These are phyloP conservation scores for Besnoitia besnoiti DNA, from an alignment of 169 alveolate genomes.

Conservation along the genomic window DNA sequence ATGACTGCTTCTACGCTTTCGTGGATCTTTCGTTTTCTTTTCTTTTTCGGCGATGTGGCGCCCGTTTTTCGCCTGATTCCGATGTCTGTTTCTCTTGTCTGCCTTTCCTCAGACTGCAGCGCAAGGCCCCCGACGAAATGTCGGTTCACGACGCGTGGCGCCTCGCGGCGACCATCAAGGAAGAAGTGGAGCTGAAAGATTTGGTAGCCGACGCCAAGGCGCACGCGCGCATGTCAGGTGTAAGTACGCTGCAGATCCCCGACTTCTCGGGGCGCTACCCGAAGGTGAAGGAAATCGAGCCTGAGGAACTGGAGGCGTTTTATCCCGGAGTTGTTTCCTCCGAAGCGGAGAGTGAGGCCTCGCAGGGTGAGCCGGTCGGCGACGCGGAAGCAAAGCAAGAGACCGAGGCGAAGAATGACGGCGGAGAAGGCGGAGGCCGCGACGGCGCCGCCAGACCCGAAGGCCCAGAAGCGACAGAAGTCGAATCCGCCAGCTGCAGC, in stretches of 20 bases:
- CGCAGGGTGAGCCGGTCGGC: background rate
- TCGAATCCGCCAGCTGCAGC: background rate
- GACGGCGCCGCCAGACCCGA: no score
- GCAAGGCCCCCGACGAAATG: conserved; percentile 40
- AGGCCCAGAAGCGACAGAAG: background rate
- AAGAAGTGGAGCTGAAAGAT: conserved; percentile 1
- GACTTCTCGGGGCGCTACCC: conserved; percentile 35
- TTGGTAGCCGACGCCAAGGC: conserved; percentile 10
- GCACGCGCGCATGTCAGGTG: conserved; percentile 19
- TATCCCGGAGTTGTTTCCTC: background rate
- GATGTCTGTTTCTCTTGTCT: background rate
- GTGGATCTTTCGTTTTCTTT: no score
- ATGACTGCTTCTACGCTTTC: no score
- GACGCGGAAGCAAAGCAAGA: background rate
- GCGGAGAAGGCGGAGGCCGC: background rate
- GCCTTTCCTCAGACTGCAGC: background rate
- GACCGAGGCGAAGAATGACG: background rate
- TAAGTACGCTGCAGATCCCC: conserved; percentile 36
- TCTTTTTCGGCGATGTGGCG: no score
- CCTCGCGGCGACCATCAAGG: background rate
- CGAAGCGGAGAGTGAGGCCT: background rate
- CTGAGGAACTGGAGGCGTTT: background rate
- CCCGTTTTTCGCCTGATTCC: no score
- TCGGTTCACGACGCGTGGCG: conserved; percentile 8
- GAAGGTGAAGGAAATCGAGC: background rate